Evolutionary conservation across 2,329 filamentous ascomycete genomes (phyloP), one percentile per base, ranked within the genome.

Genomic region (Trichoderma sp.): DNA sequence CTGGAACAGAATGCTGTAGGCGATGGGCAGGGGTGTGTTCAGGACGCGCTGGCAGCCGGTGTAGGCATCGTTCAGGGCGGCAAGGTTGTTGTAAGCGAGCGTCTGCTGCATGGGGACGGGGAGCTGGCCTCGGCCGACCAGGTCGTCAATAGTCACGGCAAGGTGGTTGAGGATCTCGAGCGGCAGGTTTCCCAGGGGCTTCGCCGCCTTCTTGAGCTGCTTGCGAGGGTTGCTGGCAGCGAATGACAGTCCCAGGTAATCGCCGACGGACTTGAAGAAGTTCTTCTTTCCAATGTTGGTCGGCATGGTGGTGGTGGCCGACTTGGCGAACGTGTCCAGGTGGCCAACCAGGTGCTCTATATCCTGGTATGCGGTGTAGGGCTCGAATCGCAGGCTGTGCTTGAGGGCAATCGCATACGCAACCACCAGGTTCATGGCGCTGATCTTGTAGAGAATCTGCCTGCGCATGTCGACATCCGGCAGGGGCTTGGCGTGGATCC

Each of bases 341-440:
- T 93, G 88, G 17, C 84, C 83, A 34, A 93, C 83, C 15, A 93
- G 81, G 21, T 88, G 85, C 44, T 85, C 79, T 5, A 96, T 81
- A 72, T 95, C 92, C 1, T 88, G 84, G 74, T 95, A 94, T 61
- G 89, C 85, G 41, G 88, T 87, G 71, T 90, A 91, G 1, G 92
- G 91, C 74, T 96, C 91, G 74, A 94, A 94, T 39, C 92, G 90
- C 39, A 96, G 84, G 71, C 88, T 89, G 78, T 95, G 92, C 79
- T 94, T 94, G 66, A 96, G 81, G 1, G 92, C 79, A 19, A 91
- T 82, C n/a, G 90, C 84, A 71, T 91, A 95, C 2, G 91, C 90
- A 30, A 92, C 84, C 68, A 95, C 82, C 7, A 95, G 82, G 74
- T 95, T 94, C 76, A 95, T 85, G 7, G 87, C 87, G 17, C 88